Conservation (phyloP, 257 asterid species). For the Gardenia jasminoides region DNA sequence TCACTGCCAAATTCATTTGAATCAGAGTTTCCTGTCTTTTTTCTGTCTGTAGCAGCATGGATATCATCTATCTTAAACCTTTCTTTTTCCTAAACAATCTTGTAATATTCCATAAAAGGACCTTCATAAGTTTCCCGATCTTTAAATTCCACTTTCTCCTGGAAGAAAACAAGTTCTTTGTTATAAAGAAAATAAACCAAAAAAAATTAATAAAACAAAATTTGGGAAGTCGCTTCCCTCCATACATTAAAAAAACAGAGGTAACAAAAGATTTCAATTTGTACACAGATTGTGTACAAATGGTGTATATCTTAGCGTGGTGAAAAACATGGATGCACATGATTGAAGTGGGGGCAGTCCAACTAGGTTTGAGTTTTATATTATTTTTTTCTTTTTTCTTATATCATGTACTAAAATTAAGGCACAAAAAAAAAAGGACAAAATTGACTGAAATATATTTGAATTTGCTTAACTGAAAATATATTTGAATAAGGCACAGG, state of each 20-base stretch:
- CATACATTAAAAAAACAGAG: background rate
- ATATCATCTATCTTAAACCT: slow-evolving; percentile 41
- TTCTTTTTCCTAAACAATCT: slow-evolving; percentile 41
- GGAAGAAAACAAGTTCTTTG: slow-evolving; percentile 32
- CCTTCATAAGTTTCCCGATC: slow-evolving; percentile 74
- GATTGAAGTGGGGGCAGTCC: too few relatives aligned
- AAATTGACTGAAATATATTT: too few relatives aligned
- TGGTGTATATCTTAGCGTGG: too few relatives aligned
- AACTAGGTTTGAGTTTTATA: too few relatives aligned
- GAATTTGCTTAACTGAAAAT: too few relatives aligned
- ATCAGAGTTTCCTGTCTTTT: slow-evolving; percentile 32
- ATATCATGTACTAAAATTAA: too few relatives aligned
- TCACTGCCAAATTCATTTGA: slow-evolving; percentile 40
- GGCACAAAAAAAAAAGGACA: too few relatives aligned
- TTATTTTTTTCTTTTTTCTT: too few relatives aligned
- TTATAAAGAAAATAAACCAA: background rate
- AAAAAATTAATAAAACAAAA: background rate
- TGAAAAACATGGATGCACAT: too few relatives aligned
- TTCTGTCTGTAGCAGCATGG: slow-evolving; percentile 38
- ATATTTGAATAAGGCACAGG: too few relatives aligned
- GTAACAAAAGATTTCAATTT: background rate
- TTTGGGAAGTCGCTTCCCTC: background rate
- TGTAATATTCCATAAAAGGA: slow-evolving; percentile 68
- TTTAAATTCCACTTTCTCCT: slow-evolving; percentile 65
- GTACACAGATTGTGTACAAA: too few relatives aligned